phyloP scores from a whole-genome alignment of 1,284 basidiomycete genomes.

The Ustilago loliicola region DNA sequence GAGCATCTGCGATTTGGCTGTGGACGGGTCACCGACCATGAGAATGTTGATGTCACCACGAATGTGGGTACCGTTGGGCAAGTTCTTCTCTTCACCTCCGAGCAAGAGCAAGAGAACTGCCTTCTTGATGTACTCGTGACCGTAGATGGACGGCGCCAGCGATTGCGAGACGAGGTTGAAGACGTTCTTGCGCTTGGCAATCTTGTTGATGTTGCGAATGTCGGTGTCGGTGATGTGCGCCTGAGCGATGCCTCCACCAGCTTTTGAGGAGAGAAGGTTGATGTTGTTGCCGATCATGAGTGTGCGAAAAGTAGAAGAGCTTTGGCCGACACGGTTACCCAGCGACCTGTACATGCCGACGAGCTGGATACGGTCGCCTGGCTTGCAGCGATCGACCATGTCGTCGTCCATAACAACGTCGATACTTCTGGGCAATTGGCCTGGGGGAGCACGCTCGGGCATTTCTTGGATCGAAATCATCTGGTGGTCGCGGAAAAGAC shows the following conservation, averaged over 20 bases:
- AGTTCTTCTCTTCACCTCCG: conserved; percentile 96
- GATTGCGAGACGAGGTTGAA: conserved; percentile 92
- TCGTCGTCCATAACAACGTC: conserved; percentile 98
- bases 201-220: conserved; percentile 95
- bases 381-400: conserved; percentile 96
- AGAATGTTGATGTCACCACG: conserved; percentile 99
- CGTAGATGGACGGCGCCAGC: conserved; percentile 96
- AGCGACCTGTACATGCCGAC: conserved; percentile 95
- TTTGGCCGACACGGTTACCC: conserved; percentile 80
- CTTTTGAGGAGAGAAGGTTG: conserved; percentile 95
- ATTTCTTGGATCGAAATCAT: conserved; percentile 98
- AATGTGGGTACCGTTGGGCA: conserved; percentile 97
- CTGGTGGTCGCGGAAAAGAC: conserved; percentile 95
- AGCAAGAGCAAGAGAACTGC: conserved; percentile 92
- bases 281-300: conserved; percentile 95
- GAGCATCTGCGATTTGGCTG: conserved; percentile 96
- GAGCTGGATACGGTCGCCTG: conserved; percentile 95
- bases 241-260: conserved; percentile 94
- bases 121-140: conserved; percentile 94
- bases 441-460: conserved; percentile 97
- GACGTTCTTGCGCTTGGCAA: conserved; percentile 84
- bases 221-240: conserved; percentile 92
- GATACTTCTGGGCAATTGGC: conserved; percentile 93
- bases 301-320: conserved; percentile 87
- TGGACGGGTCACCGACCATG: conserved; percentile 99